These are phyloP conservation scores for Inonotus hispidus DNA, from an alignment of 1,284 basidiomycete genomes.

Conservation along the genomic window DNA sequence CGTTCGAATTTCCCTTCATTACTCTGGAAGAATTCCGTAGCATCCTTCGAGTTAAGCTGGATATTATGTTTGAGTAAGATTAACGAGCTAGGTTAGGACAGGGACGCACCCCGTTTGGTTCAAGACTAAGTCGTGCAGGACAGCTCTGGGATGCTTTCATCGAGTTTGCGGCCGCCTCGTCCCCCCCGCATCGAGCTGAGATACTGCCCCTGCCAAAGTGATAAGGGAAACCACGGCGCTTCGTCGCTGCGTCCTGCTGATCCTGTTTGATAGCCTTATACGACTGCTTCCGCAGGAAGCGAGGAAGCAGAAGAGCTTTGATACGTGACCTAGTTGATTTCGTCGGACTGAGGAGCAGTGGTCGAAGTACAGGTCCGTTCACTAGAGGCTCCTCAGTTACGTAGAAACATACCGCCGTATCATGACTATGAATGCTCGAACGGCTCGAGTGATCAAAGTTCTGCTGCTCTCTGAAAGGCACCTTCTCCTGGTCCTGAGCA, in stretches of 20 bases:
- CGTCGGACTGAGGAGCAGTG: not conserved
- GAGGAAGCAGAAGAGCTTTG: constrained; percentile 1
- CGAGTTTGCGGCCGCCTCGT: not conserved
- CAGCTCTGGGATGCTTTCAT: not conserved
- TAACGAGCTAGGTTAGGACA: not conserved
- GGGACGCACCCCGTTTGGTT: not conserved
- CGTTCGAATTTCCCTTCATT: not conserved
- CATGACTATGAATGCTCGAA: not conserved
- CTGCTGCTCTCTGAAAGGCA: not conserved
- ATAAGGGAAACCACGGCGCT: not conserved
- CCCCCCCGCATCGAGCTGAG: not conserved
- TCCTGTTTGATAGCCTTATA: not conserved
- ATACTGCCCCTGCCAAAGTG: not conserved
- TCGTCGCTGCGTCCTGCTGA: not conserved
- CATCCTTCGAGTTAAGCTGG: not conserved
- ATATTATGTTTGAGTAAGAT: not conserved
- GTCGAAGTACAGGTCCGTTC: not conserved
- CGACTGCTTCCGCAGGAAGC: not conserved
- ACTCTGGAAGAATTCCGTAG: not conserved
- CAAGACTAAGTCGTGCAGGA: not conserved
- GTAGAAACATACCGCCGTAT: not conserved
- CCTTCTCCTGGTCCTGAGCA: not conserved
- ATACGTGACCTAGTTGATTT: not conserved
- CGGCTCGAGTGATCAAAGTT: not conserved
- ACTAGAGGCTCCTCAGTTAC: too few relatives aligned